These are phyloP conservation scores for Niebla homalea DNA, from an alignment of 495 filamentous ascomycete species.

Conservation along the genomic window DNA sequence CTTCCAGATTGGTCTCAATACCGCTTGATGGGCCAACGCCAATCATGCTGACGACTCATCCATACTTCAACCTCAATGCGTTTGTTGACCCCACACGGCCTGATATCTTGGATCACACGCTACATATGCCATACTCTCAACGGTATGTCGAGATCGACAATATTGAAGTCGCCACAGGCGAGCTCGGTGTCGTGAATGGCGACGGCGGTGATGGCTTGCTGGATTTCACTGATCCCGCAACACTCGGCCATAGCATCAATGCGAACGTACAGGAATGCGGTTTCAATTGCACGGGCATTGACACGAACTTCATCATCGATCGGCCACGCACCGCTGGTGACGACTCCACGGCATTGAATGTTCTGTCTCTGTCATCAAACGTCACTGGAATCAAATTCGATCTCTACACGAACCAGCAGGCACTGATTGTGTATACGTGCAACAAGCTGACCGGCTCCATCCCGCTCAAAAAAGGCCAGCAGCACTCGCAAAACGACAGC, in stretches of 20 bases:
- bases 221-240: slow-evolving; percentile 62
- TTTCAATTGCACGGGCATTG: slow-evolving; percentile 60
- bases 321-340: slow-evolving; percentile 44
- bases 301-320: slow-evolving; percentile 57
- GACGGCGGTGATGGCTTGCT: slow-evolving; percentile 33
- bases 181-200: slow-evolving; percentile 48
- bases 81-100: slow-evolving; percentile 49
- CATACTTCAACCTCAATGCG: slow-evolving; percentile 80
- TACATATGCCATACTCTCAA: slow-evolving; percentile 56
- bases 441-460: slow-evolving; percentile 53
- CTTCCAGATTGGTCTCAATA: slow-evolving; percentile 40
- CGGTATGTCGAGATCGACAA: slow-evolving; percentile 55
- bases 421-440: slow-evolving; percentile 65
- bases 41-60: slow-evolving; percentile 68
- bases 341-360: slow-evolving; percentile 43
- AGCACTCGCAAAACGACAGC: slow-evolving; percentile 29
- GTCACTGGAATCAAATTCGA: slow-evolving; percentile 56
- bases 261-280: slow-evolving; percentile 53
- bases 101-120: slow-evolving; percentile 54
- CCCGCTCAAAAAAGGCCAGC: slow-evolving; percentile 35
- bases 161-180: slow-evolving; percentile 65
- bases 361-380: slow-evolving; percentile 43
- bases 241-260: slow-evolving; percentile 52
- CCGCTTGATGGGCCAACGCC: slow-evolving; percentile 64
- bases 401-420: slow-evolving; percentile 58